These are phyloP conservation scores for Dryadomyces quercivorus DNA, from an alignment of 2,329 filamentous ascomycete species.

Conservation along the genomic window DNA sequence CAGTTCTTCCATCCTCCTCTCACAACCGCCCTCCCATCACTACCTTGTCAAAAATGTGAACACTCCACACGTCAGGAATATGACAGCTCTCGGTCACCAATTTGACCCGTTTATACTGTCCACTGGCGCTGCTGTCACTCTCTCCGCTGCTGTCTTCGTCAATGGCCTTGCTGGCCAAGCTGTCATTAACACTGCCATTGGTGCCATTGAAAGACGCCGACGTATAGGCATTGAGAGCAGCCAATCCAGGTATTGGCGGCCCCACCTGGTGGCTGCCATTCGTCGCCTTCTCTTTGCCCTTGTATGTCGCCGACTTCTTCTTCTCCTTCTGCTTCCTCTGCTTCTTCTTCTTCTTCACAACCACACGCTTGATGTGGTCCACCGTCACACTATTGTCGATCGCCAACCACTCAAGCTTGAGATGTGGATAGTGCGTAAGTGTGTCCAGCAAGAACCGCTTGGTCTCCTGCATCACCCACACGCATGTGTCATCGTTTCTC, in stretches of 20 bases:
- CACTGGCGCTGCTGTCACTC: background rate
- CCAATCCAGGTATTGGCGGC: conserved; percentile 14
- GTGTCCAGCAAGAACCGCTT: conserved; percentile 47
- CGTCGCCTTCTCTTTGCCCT: conserved; percentile 22
- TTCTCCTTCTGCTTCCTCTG: conserved; percentile 23
- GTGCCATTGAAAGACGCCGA: conserved; percentile 10
- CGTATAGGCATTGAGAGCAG: conserved; percentile 15
- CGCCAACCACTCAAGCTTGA: conserved; percentile 47
- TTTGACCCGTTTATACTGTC: conserved; percentile 14
- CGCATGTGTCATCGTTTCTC: conserved; percentile 42
- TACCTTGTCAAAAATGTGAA: conserved; percentile 48
- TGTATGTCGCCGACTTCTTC: conserved; percentile 15
- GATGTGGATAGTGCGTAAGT: conserved; percentile 38
- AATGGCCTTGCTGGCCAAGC: conserved; percentile 12
- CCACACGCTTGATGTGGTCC: conserved; percentile 31
- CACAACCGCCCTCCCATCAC: conserved; percentile 31
- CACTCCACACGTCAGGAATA: conserved; percentile 32
- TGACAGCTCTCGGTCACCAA: conserved; percentile 26
- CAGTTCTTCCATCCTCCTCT: background rate
- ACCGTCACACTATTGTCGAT: conserved; percentile 37
- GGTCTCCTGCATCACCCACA: conserved; percentile 44
- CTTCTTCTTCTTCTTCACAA: conserved; percentile 16
- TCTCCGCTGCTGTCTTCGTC: conserved; percentile 12
- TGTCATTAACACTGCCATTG: conserved; percentile 5
- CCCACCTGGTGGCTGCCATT: background rate